Conservation (phyloP, 345 rosid species). For the Salix purpurea region DNA sequence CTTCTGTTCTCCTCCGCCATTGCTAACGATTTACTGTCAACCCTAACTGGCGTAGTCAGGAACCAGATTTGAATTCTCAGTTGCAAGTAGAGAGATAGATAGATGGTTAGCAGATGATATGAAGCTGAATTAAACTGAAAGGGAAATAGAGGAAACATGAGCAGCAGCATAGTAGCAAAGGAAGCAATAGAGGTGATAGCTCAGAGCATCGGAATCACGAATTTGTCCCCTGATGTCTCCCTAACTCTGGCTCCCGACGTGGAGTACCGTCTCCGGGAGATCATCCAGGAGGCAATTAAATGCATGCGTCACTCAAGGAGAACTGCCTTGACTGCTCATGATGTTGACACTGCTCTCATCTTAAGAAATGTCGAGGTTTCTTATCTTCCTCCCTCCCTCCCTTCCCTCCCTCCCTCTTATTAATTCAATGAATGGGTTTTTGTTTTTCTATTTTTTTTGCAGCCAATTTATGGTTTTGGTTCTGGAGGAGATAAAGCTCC, state of each 20-base stretch:
- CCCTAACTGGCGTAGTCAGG: too few relatives aligned
- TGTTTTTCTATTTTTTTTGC: background rate
- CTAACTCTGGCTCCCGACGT: slow-evolving; percentile 67
- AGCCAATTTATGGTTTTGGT: slow-evolving; percentile 70
- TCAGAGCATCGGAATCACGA: slow-evolving; percentile 73
- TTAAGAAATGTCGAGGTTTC: slow-evolving; percentile 74
- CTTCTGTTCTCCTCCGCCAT: too few relatives aligned
- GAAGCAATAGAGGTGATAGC: slow-evolving; percentile 86
- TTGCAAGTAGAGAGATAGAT: too few relatives aligned
- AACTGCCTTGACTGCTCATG: slow-evolving; percentile 53
- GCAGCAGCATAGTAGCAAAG: slow-evolving; percentile 43
- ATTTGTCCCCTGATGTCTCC: slow-evolving; percentile 65
- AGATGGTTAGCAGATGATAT: too few relatives aligned
- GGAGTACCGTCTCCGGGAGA: slow-evolving; percentile 80
- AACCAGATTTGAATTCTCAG: too few relatives aligned
- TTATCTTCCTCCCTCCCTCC: background rate
- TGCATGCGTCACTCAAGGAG: slow-evolving; percentile 88
- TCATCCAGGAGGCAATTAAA: slow-evolving; percentile 93
- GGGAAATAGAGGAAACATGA: too few relatives aligned
- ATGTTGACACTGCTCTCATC: slow-evolving; percentile 72
- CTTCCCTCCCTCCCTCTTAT: too few relatives aligned
- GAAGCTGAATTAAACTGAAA: too few relatives aligned
- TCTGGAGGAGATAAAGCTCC: slow-evolving; percentile 36
- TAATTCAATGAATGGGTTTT: background rate
- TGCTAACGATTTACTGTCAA: too few relatives aligned